Conservation (phyloP, 495 filamentous ascomycete genomes). For the Penicillium steckii region DNA sequence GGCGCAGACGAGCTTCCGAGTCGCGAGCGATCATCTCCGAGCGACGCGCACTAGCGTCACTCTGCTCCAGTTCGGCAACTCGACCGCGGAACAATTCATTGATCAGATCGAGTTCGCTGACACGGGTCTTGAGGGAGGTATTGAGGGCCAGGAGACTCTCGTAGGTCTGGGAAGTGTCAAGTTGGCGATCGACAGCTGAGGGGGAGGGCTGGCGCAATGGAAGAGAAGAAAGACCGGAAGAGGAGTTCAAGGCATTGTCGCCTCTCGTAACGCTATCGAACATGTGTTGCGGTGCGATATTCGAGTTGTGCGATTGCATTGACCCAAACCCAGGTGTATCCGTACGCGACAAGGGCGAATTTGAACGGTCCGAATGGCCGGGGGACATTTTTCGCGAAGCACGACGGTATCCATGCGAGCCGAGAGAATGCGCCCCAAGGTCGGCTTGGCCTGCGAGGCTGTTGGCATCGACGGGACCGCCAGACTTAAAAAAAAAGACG, state of each 20-base stretch:
- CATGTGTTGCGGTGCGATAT: constrained; percentile 73
- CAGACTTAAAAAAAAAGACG: constrained; percentile 42
- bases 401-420: constrained; percentile 58
- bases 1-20: constrained; percentile 60
- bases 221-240: constrained; percentile 52
- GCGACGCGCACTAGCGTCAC: constrained; percentile 64
- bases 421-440: constrained; percentile 50
- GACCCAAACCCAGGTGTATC: constrained; percentile 72
- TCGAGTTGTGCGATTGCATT: constrained; percentile 62
- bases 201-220: constrained; percentile 65
- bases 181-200: constrained; percentile 70
- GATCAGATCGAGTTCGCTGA: constrained; percentile 92
- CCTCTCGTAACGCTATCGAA: constrained; percentile 73
- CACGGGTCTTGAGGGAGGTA: constrained; percentile 80
- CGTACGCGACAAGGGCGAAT: constrained; percentile 85
- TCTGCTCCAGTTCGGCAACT: constrained; percentile 80
- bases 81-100: constrained; percentile 91
- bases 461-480: constrained; percentile 52
- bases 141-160: constrained; percentile 77
- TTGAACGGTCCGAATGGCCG: constrained; percentile 72
- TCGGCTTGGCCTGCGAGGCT: constrained; percentile 59
- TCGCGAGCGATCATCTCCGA: constrained; percentile 56
- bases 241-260: constrained; percentile 60
- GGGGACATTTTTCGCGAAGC: constrained; percentile 69
- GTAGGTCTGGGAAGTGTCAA: constrained; percentile 75